These are phyloP conservation scores for Phlebiopsis flavidoalba DNA, from an alignment of 768 basidiomycete genomes.

Conservation along the genomic window DNA sequence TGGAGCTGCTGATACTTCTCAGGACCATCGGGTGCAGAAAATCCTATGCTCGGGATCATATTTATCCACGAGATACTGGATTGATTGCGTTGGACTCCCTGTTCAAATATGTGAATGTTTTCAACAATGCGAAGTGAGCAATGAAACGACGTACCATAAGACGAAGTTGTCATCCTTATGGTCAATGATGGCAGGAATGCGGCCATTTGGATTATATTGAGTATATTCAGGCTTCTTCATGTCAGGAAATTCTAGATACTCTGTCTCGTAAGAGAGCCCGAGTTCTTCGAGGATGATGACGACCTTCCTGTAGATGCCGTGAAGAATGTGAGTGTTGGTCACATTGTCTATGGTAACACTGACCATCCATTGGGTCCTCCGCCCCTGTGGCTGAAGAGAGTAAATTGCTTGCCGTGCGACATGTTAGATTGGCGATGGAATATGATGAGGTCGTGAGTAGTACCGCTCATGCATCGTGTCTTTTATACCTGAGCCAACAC, in stretches of 20 bases:
- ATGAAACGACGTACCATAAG: slow-evolving; percentile 15
- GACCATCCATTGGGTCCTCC: slow-evolving; percentile 19
- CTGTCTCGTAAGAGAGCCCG: slow-evolving; percentile 14
- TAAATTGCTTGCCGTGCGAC: slow-evolving; percentile 25
- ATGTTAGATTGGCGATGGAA: slow-evolving; percentile 1
- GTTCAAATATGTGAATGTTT: not conserved
- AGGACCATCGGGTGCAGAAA: slow-evolving; percentile 6
- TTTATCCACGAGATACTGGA: slow-evolving; percentile 36
- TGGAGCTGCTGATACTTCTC: slow-evolving; percentile 22
- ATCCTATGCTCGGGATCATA: slow-evolving; percentile 38
- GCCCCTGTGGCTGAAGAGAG: slow-evolving; percentile 17
- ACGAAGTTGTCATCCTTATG: slow-evolving; percentile 22
- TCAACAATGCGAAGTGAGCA: not conserved
- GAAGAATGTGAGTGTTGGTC: not conserved
- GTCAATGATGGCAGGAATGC: slow-evolving; percentile 29
- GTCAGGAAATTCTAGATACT: slow-evolving; percentile 15
- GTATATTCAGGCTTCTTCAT: slow-evolving; percentile 12
- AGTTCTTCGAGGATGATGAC: slow-evolving; percentile 14
- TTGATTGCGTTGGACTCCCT: slow-evolving; percentile 34
- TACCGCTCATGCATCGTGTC: not conserved
- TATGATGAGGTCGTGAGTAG: not conserved
- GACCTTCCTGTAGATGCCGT: slow-evolving; percentile 10
- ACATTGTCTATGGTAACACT: not conserved
- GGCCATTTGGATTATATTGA: slow-evolving; percentile 25
- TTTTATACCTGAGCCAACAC: not conserved